Evolutionary conservation across 2,329 filamentous ascomycete species (phyloP).

Genomic region (Trichoderma harzianum): DNA sequence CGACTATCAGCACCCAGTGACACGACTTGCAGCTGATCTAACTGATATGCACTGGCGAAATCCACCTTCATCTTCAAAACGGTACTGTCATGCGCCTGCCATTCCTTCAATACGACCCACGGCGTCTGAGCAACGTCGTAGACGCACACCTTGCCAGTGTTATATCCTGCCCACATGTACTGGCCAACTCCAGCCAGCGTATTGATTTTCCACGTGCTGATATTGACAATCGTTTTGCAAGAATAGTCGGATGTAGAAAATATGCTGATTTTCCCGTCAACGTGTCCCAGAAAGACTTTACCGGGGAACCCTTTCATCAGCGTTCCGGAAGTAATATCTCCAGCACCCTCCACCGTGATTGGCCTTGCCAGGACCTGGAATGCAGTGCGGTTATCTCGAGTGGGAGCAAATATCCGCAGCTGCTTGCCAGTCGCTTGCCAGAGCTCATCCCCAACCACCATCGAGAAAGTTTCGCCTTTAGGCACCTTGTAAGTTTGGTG

Average conservation of each 20-base stretch:
- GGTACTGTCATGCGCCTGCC: constrained; percentile 84
- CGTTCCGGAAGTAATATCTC: constrained; percentile 84
- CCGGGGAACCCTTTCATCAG: constrained; percentile 70
- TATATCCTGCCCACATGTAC: constrained; percentile 89
- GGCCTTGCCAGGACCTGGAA: constrained; percentile 75
- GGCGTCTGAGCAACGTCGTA: constrained; percentile 82
- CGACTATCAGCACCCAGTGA: constrained; percentile 85
- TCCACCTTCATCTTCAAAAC: constrained; percentile 77
- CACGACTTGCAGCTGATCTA: constrained; percentile 79
- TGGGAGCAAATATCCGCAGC: constrained; percentile 78
- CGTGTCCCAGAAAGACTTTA: constrained; percentile 84
- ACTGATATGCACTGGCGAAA: constrained; percentile 75
- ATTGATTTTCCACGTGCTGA: constrained; percentile 95
- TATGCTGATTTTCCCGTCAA: constrained; percentile 91
- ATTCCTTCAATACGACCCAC: constrained; percentile 91
- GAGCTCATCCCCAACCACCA: constrained; percentile 77
- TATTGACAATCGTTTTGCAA: constrained; percentile 75
- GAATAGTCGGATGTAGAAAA: constrained; percentile 75
- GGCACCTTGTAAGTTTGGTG: constrained; percentile 72
- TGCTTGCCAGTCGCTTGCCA: constrained; percentile 90
- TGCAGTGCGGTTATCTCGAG: constrained; percentile 60
- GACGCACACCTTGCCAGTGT: constrained; percentile 88
- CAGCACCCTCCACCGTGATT: constrained; percentile 67
- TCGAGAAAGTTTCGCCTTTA: constrained; percentile 80
- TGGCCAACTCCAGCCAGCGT: constrained; percentile 76